Evolutionary conservation across 2,329 filamentous ascomycete genomes (phyloP).

Genomic region (Cladobotryum mycophilum): DNA sequence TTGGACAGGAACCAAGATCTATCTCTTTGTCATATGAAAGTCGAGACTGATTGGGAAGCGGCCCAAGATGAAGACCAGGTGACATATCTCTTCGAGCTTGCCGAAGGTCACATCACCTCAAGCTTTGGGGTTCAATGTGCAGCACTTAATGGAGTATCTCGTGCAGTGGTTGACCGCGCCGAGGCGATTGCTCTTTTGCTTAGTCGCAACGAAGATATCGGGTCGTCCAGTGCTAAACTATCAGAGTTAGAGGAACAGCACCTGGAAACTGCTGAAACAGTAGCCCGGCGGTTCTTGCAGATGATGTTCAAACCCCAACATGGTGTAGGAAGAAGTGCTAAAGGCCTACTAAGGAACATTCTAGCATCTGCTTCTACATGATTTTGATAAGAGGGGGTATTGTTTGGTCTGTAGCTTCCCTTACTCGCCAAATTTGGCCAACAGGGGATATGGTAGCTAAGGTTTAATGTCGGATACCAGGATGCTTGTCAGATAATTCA

Average conservation of each 20-base stretch:
- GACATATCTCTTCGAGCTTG: constrained; percentile 67
- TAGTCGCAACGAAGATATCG: constrained; percentile 63
- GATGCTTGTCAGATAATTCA: no score
- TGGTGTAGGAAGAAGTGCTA: constrained; percentile 3
- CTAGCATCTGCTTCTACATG: background rate
- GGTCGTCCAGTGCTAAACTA: constrained; percentile 63
- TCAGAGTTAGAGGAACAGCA: constrained; percentile 56
- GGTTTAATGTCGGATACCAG: no score
- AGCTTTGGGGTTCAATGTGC: constrained; percentile 88
- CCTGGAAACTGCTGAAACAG: constrained; percentile 59
- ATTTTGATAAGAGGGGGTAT: background rate
- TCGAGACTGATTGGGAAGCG: constrained; percentile 51
- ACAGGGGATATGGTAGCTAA: background rate
- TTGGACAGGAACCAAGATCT: constrained; percentile 46
- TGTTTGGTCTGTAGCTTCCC: no score
- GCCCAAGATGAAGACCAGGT: constrained; percentile 54
- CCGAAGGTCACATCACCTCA: constrained; percentile 61
- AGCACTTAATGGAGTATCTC: constrained; percentile 74
- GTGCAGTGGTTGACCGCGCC: constrained; percentile 65
- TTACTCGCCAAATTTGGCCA: background rate
- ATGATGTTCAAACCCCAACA: constrained; percentile 13
- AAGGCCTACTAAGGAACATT: constrained; percentile 14
- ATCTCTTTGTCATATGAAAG: constrained; percentile 64
- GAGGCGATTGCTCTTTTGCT: constrained; percentile 64
- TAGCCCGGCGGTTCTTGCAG: constrained; percentile 53